A percentile compares a stretch with the other conserved stretches of the same genome.
These are phyloP conservation scores for Phytophthora palmivora DNA, from an alignment of 352 stramenopile species.

Conservation along the genomic window DNA sequence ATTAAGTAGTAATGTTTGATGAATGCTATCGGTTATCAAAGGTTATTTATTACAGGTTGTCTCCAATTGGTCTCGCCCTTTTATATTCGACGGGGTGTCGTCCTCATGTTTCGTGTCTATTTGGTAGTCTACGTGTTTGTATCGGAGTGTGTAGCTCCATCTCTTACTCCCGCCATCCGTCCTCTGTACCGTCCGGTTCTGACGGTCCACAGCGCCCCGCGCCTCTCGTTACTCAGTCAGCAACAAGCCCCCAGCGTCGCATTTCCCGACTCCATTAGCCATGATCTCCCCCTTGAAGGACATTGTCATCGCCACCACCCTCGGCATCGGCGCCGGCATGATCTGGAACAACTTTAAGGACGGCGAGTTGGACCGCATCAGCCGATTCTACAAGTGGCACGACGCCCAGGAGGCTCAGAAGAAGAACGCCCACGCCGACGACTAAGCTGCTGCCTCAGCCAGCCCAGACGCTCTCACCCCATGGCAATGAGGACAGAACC, in stretches of 20 bases:
- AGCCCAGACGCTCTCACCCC: neutral
- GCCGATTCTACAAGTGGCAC: conserved; percentile 86
- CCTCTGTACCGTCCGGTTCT: conserved; percentile 21
- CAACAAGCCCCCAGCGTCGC: conserved; percentile 24
- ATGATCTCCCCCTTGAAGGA: conserved; percentile 88
- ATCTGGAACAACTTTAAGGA: conserved; percentile 80
- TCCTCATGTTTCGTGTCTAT: conserved; percentile 40
- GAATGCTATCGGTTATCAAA: neutral
- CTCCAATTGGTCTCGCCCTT: neutral
- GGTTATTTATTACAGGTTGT: neutral
- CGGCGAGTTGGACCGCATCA: conserved; percentile 76
- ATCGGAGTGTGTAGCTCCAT: neutral
- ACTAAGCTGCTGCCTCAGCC: conserved; percentile 29
- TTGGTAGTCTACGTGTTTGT: neutral
- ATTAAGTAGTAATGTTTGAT: too few relatives aligned
- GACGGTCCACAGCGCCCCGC: conserved; percentile 32
- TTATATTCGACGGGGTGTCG: conserved; percentile 26
- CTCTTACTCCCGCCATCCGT: conserved; percentile 13
- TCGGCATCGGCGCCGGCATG: conserved; percentile 57
- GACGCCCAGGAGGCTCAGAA: conserved; percentile 76
- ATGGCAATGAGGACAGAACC: neutral
- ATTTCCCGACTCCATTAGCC: conserved; percentile 20
- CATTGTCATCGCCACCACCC: conserved; percentile 75
- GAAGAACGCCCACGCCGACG: conserved; percentile 38
- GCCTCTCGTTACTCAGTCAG: conserved; percentile 35